Evolutionary conservation across 768 basidiomycete genomes (phyloP).

Genomic region (Amanita inopinata): DNA sequence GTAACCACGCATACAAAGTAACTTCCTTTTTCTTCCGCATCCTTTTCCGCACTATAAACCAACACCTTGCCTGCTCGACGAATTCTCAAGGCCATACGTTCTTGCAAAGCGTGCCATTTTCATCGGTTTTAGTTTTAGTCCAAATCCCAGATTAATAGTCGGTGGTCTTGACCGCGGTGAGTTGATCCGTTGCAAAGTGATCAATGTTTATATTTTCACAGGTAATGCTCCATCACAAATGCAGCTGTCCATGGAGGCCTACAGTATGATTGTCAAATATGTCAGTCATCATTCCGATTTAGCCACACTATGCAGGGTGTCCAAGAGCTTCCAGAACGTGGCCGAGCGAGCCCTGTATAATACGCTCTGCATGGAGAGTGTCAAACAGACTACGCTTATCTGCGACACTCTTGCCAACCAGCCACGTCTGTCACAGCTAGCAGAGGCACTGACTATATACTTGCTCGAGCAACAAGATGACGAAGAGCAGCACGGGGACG

Average conservation of each 20-base stretch:
- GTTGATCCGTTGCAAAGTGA: no score
- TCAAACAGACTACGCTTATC: slow-evolving; percentile 28
- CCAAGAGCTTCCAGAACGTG: slow-evolving; percentile 39
- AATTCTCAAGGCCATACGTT: no score
- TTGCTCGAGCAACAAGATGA: slow-evolving; percentile 23
- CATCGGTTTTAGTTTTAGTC: no score
- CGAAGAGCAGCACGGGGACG: slow-evolving; percentile 19
- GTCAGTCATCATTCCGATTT: slow-evolving; percentile 45
- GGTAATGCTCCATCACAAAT: slow-evolving; percentile 39
- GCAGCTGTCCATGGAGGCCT: slow-evolving; percentile 52
- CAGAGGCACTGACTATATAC: slow-evolving; percentile 45
- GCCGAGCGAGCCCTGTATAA: slow-evolving; percentile 55
- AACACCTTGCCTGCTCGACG: neutral
- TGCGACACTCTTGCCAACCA: slow-evolving; percentile 37
- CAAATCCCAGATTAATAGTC: no score
- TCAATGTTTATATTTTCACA: slow-evolving; percentile 11
- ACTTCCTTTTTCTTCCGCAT: slow-evolving; percentile 1
- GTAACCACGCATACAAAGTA: neutral
- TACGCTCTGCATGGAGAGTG: slow-evolving; percentile 38
- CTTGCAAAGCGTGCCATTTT: no score
- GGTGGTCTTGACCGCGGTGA: no score
- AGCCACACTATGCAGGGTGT: slow-evolving; percentile 48
- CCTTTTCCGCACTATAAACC: neutral
- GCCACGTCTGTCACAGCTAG: slow-evolving; percentile 39
- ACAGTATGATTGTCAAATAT: slow-evolving; percentile 45